These are phyloP conservation scores for Fragaria ananassa DNA, from an alignment of 306 rosid species.

Conservation along the genomic window DNA sequence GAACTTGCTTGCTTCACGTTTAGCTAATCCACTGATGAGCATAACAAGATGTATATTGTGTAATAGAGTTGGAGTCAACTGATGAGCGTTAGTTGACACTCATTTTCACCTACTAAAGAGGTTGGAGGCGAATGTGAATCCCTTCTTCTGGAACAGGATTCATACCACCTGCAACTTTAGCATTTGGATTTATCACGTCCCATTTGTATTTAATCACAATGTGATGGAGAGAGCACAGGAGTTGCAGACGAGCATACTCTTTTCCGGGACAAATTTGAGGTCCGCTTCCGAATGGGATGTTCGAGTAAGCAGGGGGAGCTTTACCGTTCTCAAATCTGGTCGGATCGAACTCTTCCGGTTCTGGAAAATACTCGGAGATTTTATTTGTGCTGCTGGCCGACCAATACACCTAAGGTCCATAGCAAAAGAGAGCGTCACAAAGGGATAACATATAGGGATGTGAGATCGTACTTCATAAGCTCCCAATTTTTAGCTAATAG, in stretches of 20 bases:
- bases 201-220: constrained; percentile 47
- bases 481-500: too few relatives aligned
- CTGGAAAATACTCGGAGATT: constrained; percentile 32
- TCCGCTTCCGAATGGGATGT: constrained; percentile 56
- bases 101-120: too few relatives aligned
- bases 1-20: too few relatives aligned
- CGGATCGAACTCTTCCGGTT: constrained; percentile 46
- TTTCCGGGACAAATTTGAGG: constrained; percentile 59
- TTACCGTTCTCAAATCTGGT: constrained; percentile 45
- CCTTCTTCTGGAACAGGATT: constrained; percentile 46
- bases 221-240: constrained; percentile 45
- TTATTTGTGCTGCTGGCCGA: constrained; percentile 34
- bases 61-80: too few relatives aligned
- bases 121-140: constrained; percentile 28
- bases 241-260: constrained; percentile 50
- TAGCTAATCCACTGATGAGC: too few relatives aligned
- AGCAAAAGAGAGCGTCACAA: constrained; percentile 17
- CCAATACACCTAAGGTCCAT: constrained; percentile 46
- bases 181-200: constrained; percentile 37
- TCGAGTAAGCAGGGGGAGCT: constrained; percentile 39
- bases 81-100: too few relatives aligned
- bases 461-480: too few relatives aligned
- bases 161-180: constrained; percentile 36
- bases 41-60: too few relatives aligned
- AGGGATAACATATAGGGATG: too few relatives aligned